Evolutionary conservation across 2,329 filamentous ascomycete species (phyloP), one percentile per base, ranked within the genome.

Genomic region (Neonectria coccinea): DNA sequence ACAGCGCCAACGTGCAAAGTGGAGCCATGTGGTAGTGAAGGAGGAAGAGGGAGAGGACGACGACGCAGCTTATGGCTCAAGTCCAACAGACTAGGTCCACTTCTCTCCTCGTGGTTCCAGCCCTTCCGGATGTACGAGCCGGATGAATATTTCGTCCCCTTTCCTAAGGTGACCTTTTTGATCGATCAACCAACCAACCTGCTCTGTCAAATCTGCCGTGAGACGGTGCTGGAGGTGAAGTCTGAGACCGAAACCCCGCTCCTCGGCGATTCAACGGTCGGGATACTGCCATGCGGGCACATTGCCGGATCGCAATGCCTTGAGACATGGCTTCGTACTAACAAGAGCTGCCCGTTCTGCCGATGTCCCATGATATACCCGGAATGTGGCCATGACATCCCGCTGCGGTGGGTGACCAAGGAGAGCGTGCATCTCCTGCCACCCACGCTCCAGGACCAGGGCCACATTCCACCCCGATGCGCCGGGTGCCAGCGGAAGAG

Each of bases 271-370:
- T 65, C 59, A 10, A 69, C 67, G 1, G 73, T 78, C 1, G 64
- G 68, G 3, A 75, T 80, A 1, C 63, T 80, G 25, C 76, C 80
- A 0, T 80, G 79, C 42, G 79, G 78, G 0, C 80, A 82, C 56
- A 63, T 76, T 5, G 76, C 67, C 4, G 77, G 79, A 54, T 48
- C 63, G 5, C 16, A 9, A 2, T 81, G 79, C 44, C 55, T 80
- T 16, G 41, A 59, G 2, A 39, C 18, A 2, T 79, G 78, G 76
- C 50, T 78, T 6, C 25, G 29, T 0, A 33, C 27, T 1, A 56
- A 76, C 36, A 33, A 59, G 3, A 66, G 53, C 10, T 82, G 79
- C 53, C 80, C 77, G 1, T 79, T 80, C 61, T 81, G 79, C 59
- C 73, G 77, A 18, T 42, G 64, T 10, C 18, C 57, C 4, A 64